Conservation (phyloP, 2,329 filamentous ascomycete genomes). For the Verruconis gallopava region DNA sequence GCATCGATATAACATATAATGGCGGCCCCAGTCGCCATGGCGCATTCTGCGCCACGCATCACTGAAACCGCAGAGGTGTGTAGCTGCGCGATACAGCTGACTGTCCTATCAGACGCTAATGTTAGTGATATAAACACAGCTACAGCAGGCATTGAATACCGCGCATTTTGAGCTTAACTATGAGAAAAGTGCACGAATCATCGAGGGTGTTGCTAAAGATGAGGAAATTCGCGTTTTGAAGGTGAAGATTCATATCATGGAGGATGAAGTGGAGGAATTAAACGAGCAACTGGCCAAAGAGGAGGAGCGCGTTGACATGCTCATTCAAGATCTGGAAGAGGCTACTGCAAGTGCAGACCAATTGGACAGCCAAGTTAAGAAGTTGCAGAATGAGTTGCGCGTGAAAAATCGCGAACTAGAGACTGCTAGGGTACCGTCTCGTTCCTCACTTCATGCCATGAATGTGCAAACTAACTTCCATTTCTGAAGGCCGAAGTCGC, state of each 20-base stretch:
- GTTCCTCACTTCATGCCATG: constrained; percentile 7
- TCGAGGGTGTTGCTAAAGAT: constrained; percentile 57
- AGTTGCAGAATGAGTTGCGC: constrained; percentile 38
- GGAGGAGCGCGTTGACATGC: constrained; percentile 45
- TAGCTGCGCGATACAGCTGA: constrained; percentile 10
- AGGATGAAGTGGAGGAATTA: constrained; percentile 59
- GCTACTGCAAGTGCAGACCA: constrained; percentile 34
- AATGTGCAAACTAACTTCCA: too few relatives aligned
- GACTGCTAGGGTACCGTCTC: constrained; percentile 43
- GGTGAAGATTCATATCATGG: constrained; percentile 56
- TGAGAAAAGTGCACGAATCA: constrained; percentile 49
- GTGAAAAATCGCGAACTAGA: constrained; percentile 41
- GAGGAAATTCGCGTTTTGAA: constrained; percentile 61
- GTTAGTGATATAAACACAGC: constrained; percentile 21
- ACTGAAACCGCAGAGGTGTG: too few relatives aligned
- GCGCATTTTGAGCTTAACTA: constrained; percentile 55
- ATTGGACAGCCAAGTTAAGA: constrained; percentile 30
- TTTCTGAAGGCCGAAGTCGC: constrained; percentile 55
- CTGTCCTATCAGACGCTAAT: background rate
- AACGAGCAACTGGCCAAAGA: constrained; percentile 48
- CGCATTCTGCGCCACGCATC: too few relatives aligned
- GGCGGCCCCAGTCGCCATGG: too few relatives aligned
- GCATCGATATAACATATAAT: too few relatives aligned
- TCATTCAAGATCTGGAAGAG: constrained; percentile 39
- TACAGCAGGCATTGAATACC: constrained; percentile 39